Evolutionary conservation across 768 basidiomycete genomes (phyloP), one percentile per base, ranked within the genome.

Genomic region (Amanita subjunquillea): DNA sequence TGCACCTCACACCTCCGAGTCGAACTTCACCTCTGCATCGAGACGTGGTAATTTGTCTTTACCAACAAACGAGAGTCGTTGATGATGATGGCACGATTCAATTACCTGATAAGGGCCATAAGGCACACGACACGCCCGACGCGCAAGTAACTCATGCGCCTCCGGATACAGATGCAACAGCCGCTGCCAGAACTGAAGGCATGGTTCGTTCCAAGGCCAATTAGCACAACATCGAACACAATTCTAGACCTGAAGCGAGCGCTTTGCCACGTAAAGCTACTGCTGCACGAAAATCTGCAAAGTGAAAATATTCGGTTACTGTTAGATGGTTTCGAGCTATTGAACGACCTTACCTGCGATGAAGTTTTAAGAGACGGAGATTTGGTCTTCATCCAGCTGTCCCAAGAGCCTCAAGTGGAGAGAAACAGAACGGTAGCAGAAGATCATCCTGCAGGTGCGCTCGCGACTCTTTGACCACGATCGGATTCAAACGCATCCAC

Each of bases 141-240:
- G 32, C 32, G 32, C 4, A 1, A 1, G 9, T 12, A 3, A 12
- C 10, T 20, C 15, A 79, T 82, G 79, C 73, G 81, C 9, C 61
- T 82, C 47, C 72, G 73, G 57, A 66, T 83, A 51, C 75, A 74
- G 53, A 71, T 76, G 0, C 60, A 61, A 4, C 58, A 67, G 30
- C 79, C 80, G 34, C 67, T 83, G 12, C 75, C 76, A 1, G 66
- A 62, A 22, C 55, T 78, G 12, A 77, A 73, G 54, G 77, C 72
- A 4, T 83, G 81, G 81, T 78, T 78, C 56, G 64, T 69, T 17
- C 68, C 72, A 27, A 65, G 69, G 38, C 50, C 58, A 9, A 58
- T 63, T 17, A 54, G 56, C n/a, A 36, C 51, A 10, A 49, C 45
- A 53, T 57, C 55, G 2, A 39, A 37, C 17, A 70, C 65, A 0